Base-by-base conservation (phyloP, 2,329 filamentous ascomycete species). In the Pseudogymnoascus sp. region DNA sequence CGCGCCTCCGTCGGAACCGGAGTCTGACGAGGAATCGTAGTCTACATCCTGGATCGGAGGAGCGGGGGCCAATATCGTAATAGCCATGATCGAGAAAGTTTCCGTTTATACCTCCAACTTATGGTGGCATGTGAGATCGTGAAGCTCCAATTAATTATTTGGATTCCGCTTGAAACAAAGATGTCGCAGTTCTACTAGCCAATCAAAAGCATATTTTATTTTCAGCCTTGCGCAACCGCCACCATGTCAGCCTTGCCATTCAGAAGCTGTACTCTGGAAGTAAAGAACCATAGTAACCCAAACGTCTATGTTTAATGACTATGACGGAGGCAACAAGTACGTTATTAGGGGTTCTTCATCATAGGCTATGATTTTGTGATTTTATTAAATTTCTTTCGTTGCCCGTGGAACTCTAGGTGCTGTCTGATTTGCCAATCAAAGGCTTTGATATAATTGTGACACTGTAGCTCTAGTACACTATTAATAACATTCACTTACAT, bases 21-120 rank as follows among this genome's bases (percentile, higher is more conserved):
- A 69, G 15, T 68, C 64, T 21, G 67, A 62, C 8, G 59, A 63
- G 7, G 61, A 65, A 35, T 66, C 62, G 36, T 67, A 65, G 48
- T 55, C 48, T 17, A 33, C 48, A 17, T 65, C 64, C n/a, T 65
- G 15, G 15, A 62, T 63, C 33, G 69, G 66, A 33, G 71, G 68
- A 62, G 68, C 65, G 41, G 72, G 72, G 12, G 71, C 65, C 17
- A 72, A 65, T 44, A 73, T 73, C 3, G 70, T 73, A 31, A 74
- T 73, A 15, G 71, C 70, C 72, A 74, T 74, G 59, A 55, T 55
- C 29, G 8, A 7, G 21, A 15, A 33, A 33, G 35, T 3, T 9
- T 12, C 8, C n/a, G 10, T 9, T n/a, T 13, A 15, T 12, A 10
- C 48, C 29, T 55, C 21, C 27, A 33, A 33, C n/a, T 12, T 55